These are phyloP conservation scores for Cornus florida DNA, from an alignment of 148 eudicot species.

Conservation along the genomic window DNA sequence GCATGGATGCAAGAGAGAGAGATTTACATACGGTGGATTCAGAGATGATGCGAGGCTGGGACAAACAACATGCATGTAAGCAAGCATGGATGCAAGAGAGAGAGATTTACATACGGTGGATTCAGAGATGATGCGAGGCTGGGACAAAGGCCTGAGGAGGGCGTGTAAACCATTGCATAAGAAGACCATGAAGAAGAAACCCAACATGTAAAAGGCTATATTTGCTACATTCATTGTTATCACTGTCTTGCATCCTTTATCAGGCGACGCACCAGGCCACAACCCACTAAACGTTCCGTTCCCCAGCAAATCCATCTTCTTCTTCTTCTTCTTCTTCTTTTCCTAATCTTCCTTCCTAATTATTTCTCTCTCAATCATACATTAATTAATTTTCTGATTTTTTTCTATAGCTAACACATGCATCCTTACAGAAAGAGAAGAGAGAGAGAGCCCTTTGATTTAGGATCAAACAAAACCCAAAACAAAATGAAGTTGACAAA, in stretches of 20 bases:
- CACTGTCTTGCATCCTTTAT: conserved; percentile 15
- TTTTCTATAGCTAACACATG: too few relatives aligned
- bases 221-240: conserved; percentile 14
- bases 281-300: not conserved
- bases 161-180: conserved; percentile 63
- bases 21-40: conserved; percentile 58
- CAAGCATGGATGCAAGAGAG: too few relatives aligned
- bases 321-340: not conserved
- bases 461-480: too few relatives aligned
- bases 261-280: not conserved
- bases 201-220: conserved; percentile 43
- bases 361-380: too few relatives aligned
- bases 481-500: too few relatives aligned
- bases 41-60: conserved; percentile 81
- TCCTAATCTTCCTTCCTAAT: not conserved
- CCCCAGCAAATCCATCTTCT: not conserved
- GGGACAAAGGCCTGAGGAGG: conserved; percentile 55
- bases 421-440: too few relatives aligned
- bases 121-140: conserved; percentile 84
- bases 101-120: conserved; percentile 42
- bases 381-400: not conserved
- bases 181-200: conserved; percentile 43
- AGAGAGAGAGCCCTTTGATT: too few relatives aligned
- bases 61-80: too few relatives aligned
- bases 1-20: not conserved